Evolutionary conservation across 306 rosid genomes (phyloP), one percentile per base, ranked within the genome.

Genomic region (Vigna reflexopilosa): DNA sequence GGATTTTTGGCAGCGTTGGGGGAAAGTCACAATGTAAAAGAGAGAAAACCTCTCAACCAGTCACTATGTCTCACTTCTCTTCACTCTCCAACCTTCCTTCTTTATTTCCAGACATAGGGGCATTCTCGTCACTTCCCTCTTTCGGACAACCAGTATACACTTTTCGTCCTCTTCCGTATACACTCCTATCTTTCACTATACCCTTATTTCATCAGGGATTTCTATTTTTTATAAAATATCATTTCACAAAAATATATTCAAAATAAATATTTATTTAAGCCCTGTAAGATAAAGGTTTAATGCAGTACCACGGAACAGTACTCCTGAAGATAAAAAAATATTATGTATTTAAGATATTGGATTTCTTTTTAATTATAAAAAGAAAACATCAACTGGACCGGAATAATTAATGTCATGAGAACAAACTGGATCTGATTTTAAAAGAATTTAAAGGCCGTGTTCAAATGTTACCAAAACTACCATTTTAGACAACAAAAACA

Each of bases 121-220:
- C n/a, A 66, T 2, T 77, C 70, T 51, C 15, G 90, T 7, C 70
- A 77, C 5, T 67, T 20, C 77, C 58, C 22, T 59, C 83, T 85
- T 90, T 86, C 91, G 92, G 92, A 91, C 88, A 85, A 63, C 83
- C 88, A 94, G 93, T 88, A 89, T 93, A 82, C 89, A 87, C 4
- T 22, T 32, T 10, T 68, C 56, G 97, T 94, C 95, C 97, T 92
- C 93, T 89, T 94, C 97, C 97, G 97, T 94, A 88, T 94, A 90
- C 96, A 45, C 12, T 3, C 24, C 61, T 5, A 9, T 17, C n/a
- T 24, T 6, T 17, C 12, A 17, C 58, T 52, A 0, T 24, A n/a
- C 19, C 9, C 26, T 8, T 8, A 1, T 52, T 51, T 52, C 9
- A 50, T 51, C 20, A n/a, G 3, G 4, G 22, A 51, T 7, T 16